These are phyloP conservation scores for Auricularia heimuer DNA, from an alignment of 768 basidiomycete genomes.

Conservation along the genomic window DNA sequence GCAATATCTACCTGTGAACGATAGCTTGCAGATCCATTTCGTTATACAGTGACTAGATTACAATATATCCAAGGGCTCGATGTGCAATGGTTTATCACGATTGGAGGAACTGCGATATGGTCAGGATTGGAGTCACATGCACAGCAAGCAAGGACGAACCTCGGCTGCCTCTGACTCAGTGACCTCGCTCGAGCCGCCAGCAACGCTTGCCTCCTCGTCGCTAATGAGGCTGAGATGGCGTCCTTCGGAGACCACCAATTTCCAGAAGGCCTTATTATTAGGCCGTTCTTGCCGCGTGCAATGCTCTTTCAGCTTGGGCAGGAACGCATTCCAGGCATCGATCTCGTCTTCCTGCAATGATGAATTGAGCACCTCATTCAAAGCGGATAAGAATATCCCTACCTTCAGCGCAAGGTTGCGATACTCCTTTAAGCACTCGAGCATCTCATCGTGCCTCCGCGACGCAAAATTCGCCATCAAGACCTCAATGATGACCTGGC, in stretches of 20 bases:
- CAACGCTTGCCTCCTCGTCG: slow-evolving; percentile 46
- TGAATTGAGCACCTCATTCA: neutral
- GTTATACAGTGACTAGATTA: no score
- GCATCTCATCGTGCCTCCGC: slow-evolving; percentile 55
- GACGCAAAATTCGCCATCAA: slow-evolving; percentile 60
- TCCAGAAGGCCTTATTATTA: slow-evolving; percentile 66
- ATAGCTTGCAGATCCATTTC: neutral
- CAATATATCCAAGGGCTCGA: no score
- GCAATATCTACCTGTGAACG: neutral
- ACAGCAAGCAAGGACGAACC: slow-evolving; percentile 25
- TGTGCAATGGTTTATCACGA: no score
- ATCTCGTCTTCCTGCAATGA: slow-evolving; percentile 64
- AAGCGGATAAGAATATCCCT: slow-evolving; percentile 12
- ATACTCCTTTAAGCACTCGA: slow-evolving; percentile 62
- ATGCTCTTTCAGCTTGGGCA: slow-evolving; percentile 45
- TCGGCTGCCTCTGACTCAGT: slow-evolving; percentile 43
- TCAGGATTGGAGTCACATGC: no score
- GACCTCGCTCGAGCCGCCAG: slow-evolving; percentile 48
- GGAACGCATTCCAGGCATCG: slow-evolving; percentile 72
- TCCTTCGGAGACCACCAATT: slow-evolving; percentile 35
- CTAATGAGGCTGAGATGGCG: slow-evolving; percentile 51
- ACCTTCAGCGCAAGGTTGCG: slow-evolving; percentile 60
- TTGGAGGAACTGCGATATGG: no score
- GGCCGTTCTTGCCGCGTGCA: slow-evolving; percentile 36
- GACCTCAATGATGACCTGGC: slow-evolving; percentile 59